Evolutionary conservation across 495 filamentous ascomycete genomes (phyloP), one percentile per base, ranked within the genome.

Genomic region (Aspergillus nanangensis): DNA sequence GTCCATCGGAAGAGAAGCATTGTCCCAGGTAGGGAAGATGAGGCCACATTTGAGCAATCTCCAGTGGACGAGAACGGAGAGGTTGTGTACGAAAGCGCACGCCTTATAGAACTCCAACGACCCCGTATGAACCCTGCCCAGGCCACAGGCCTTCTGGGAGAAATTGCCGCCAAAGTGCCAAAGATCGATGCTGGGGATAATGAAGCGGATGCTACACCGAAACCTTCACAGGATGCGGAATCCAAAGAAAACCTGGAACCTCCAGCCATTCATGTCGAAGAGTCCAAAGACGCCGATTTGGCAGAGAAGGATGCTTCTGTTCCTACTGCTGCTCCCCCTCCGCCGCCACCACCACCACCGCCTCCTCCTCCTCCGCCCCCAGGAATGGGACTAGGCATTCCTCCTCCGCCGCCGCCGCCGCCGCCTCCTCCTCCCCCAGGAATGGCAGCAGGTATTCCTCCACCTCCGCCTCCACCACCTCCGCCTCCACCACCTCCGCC

Each of bases 121-220:
- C 88, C 88, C 8, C 83, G 85, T 52, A 74, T 94, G 76, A 79
- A 84, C 55, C 71, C 83, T 31, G 76, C 78, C 53, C 84, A 91
- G 57, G 81, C 84, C 17, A 81, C 81, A 50, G 87, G 82, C 17
- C 74, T 94, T 38, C 70, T 96, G 13, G 82, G 78, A 49, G 92
- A 97, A 61, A 86, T 97, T 53, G 78, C 86, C 22, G 74, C 77
- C 23, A 94, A 87, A 66, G 77, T 92, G 58, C 82, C 80, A 49
- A 79, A 69, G 50, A 83, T 82, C 50, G 90, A 90, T 54, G 87
- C 84, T 46, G 87, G 90, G 43, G 68, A 84, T 29, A 74, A 23
- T 84, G 87, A 61, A 62, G 86, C 48, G 84, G 88, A 48, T 9
- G 3, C 72, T 84, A 35, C 13, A 22, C 5, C 8, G 13, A 15